Evolutionary conservation across 345 rosid genomes (phyloP).

Genomic region (Euphorbia lathyris): DNA sequence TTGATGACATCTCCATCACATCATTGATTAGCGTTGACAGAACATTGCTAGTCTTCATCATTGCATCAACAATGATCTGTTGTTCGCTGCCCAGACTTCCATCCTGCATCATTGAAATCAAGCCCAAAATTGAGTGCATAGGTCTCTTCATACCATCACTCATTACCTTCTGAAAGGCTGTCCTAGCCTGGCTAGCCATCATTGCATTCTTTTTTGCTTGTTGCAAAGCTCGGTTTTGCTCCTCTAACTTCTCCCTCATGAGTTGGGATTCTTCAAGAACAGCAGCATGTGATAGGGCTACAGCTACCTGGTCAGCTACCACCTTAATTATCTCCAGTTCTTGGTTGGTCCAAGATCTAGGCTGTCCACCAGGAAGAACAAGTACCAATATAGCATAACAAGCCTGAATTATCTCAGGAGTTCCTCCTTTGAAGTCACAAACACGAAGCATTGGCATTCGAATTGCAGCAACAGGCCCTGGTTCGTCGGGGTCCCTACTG

Average conservation of each 20-base stretch:
- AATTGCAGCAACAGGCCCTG: conserved; percentile 82
- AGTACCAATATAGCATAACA: conserved; percentile 80
- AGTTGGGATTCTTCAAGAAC: conserved; percentile 92
- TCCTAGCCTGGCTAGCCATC: conserved; percentile 90
- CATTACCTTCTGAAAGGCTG: conserved; percentile 80
- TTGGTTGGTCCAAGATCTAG: conserved; percentile 71
- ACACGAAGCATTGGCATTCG: conserved; percentile 95
- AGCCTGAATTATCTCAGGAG: conserved; percentile 66
- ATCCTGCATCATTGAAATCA: conserved; percentile 75
- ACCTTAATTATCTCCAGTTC: conserved; percentile 88
- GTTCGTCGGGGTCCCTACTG: conserved; percentile 45
- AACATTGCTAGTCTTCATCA: conserved; percentile 74
- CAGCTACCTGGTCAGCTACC: conserved; percentile 96
- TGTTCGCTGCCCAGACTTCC: conserved; percentile 59
- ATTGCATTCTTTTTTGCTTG: conserved; percentile 61
- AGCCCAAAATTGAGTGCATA: conserved; percentile 74
- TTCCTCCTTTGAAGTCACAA: conserved; percentile 82
- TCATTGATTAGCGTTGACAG: conserved; percentile 78
- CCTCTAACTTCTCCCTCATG: conserved; percentile 85
- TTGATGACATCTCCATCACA: conserved; percentile 70
- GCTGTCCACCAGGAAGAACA: conserved; percentile 66
- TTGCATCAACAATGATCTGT: conserved; percentile 60
- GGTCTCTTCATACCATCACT: conserved; percentile 93
- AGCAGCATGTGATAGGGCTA: conserved; percentile 95
- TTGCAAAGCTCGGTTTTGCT: conserved; percentile 83